Conservation (phyloP, 805 yeast species). For the Maudiozyma barnettii region DNA sequence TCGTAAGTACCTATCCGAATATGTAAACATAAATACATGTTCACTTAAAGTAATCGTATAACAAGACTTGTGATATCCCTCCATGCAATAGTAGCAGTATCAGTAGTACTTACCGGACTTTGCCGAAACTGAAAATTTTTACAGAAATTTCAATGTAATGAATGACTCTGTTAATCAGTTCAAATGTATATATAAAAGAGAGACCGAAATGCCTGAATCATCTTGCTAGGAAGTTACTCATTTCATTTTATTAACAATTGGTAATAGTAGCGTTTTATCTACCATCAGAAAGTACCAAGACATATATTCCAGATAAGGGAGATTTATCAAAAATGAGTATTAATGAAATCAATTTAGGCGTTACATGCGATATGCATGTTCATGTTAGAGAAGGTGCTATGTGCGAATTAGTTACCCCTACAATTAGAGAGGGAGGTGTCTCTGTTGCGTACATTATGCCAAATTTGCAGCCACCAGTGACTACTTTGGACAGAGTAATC, state of each 20-base stretch:
- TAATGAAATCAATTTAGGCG: conserved; percentile 35
- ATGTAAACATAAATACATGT: no score
- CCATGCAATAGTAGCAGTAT: no score
- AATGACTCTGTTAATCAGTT: no score
- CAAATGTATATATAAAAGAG: no score
- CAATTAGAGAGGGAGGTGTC: conserved; percentile 82
- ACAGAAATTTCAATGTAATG: no score
- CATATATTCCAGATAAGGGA: neutral
- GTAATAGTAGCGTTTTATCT: no score
- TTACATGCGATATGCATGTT: conserved; percentile 88
- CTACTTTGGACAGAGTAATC: conserved; percentile 60
- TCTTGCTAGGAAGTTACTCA: no score
- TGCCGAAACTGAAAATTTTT: neutral
- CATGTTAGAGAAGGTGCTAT: conserved; percentile 89
- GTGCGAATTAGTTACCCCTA: conserved; percentile 88
- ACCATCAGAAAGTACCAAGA: neutral
- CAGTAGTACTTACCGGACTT: neutral
- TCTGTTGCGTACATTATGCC: conserved; percentile 95
- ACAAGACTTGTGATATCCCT: no score
- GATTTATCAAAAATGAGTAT: conserved; percentile 1
- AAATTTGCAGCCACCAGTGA: conserved; percentile 85
- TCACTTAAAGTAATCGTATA: no score
- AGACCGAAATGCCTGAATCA: no score
- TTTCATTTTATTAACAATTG: no score
- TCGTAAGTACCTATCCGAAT: no score